Conservation (phyloP, 306 rosid genomes). For the Vigna hirtella region DNA sequence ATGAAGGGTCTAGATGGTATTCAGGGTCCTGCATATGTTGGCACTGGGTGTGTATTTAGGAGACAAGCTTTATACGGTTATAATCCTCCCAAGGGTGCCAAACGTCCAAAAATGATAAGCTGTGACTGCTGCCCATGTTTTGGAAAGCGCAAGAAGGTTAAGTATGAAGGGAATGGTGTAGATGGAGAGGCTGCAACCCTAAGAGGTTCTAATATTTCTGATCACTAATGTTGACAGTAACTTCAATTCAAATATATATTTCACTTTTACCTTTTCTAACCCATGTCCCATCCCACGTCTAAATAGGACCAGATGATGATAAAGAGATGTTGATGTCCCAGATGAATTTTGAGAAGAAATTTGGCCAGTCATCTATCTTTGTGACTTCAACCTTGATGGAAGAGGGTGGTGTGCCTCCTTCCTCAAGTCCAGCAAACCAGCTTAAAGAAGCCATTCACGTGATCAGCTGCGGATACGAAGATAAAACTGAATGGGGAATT, state of each 20-base stretch:
- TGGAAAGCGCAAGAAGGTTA: constrained; percentile 83
- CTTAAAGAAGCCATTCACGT: constrained; percentile 96
- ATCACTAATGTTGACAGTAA: constrained; percentile 19
- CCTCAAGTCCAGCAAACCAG: constrained; percentile 83
- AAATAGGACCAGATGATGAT: constrained; percentile 72
- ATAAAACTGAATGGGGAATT: constrained; percentile 95
- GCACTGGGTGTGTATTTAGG: constrained; percentile 96
- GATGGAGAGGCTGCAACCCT: constrained; percentile 70
- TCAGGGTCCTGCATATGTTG: constrained; percentile 97
- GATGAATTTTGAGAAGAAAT: constrained; percentile 91
- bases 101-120: constrained; percentile 95
- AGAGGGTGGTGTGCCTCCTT: constrained; percentile 95
- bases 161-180: constrained; percentile 63
- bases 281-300: constrained; percentile 4
- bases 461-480: constrained; percentile 95
- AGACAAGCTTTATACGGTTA: constrained; percentile 96
- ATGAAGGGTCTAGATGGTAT: constrained; percentile 97
- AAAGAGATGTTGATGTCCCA: constrained; percentile 86
- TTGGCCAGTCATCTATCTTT: constrained; percentile 90
- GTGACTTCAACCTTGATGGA: constrained; percentile 95
- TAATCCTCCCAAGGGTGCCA: constrained; percentile 86
- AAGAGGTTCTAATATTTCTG: constrained; percentile 54
- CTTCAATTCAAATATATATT: constrained; percentile 29
- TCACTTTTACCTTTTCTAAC: constrained; percentile 26
- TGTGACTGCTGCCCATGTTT: constrained; percentile 95